Conservation (phyloP, 2,329 filamentous ascomycete genomes). For the Apiospora koreana region DNA sequence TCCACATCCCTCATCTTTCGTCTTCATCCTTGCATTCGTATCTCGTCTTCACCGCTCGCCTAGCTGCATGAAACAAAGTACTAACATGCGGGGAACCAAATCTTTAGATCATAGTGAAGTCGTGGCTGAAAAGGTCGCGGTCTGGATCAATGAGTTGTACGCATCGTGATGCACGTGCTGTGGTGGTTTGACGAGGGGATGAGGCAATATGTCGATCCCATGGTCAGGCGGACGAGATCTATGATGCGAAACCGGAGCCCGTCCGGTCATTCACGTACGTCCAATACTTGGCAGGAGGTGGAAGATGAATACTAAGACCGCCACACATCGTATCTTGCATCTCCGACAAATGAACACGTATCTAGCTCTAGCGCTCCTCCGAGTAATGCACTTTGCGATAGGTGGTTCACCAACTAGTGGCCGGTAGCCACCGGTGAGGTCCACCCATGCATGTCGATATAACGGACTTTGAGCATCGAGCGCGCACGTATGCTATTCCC, state of each 20-base stretch:
- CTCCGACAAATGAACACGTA: neutral
- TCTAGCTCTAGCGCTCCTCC: neutral
- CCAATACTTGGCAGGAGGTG: neutral
- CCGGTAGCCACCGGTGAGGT: neutral
- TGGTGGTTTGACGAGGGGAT: neutral
- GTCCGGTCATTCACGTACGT: neutral
- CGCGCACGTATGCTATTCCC: neutral
- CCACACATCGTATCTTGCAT: neutral
- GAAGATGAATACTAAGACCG: neutral
- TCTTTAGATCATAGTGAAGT: conserved; percentile 46
- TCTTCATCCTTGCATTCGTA: neutral
- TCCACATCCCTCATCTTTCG: neutral
- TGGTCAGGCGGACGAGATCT: neutral
- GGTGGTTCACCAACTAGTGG: neutral
- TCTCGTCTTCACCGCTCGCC: neutral
- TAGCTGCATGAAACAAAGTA: neutral
- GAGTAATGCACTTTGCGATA: neutral
- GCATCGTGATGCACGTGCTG: neutral
- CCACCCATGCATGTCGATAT: neutral
- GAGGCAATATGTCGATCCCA: neutral
- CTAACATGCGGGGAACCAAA: neutral
- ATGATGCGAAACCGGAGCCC: neutral
- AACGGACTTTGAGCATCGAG: too few relatives aligned
- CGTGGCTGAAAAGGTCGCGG: conserved; percentile 48
- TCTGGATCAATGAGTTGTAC: conserved; percentile 56